Conservation (phyloP, 306 rosid species). For the Pyrus pyrifolia region DNA sequence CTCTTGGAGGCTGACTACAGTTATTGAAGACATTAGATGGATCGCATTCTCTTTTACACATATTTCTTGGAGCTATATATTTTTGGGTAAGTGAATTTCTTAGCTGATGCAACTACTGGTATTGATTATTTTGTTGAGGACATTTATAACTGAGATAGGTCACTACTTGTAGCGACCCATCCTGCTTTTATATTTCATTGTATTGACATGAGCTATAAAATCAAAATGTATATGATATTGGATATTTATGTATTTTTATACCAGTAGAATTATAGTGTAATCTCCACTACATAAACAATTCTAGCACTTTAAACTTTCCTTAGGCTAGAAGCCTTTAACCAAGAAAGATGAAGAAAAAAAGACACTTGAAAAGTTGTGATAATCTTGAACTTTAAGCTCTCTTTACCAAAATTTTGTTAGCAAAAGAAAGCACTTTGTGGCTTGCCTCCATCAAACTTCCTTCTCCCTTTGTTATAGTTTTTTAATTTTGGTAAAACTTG, state of each 20-base stretch:
- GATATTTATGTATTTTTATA: no score
- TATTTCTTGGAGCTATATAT: no score
- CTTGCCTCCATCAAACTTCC: background rate
- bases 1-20: no score
- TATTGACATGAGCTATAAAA: background rate
- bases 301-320: background rate
- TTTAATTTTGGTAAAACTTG: no score
- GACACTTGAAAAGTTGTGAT: background rate
- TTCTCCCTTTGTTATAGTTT: no score
- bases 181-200: no score
- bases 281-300: background rate
- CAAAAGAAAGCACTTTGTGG: background rate
- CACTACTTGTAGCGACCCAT: background rate
- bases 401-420: background rate
- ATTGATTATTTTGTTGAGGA: no score
- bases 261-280: background rate
- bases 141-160: background rate
- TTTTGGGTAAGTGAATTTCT: no score
- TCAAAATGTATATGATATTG: no score
- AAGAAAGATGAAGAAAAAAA: background rate
- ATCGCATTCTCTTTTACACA: no score
- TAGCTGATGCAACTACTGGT: no score
- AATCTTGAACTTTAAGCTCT: background rate
- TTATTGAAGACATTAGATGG: no score
- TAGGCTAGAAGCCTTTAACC: background rate